phyloP scores from a whole-genome alignment of 2,329 filamentous ascomycete species.

The Alternaria arborescens region DNA sequence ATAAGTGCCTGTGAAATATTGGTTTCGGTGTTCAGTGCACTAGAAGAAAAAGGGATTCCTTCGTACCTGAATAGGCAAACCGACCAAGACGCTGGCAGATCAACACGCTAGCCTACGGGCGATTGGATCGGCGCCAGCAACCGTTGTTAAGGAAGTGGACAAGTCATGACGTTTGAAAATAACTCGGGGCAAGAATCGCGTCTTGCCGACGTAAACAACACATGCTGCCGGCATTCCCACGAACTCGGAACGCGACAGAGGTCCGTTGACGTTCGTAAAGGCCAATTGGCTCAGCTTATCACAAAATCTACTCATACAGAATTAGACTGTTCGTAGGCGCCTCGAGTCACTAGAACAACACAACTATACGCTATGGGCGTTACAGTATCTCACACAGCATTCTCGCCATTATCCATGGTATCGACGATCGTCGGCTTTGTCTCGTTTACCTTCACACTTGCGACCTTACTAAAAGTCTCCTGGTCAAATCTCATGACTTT shows the following conservation, averaged over 20 bases:
- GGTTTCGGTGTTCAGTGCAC: neutral
- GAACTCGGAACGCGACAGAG: neutral
- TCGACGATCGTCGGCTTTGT: constrained; percentile 53
- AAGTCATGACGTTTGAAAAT: constrained; percentile 3
- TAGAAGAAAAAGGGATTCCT: neutral
- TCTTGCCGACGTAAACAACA: neutral
- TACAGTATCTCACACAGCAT: constrained; percentile 30
- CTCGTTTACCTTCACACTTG: constrained; percentile 55
- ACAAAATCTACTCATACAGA: neutral
- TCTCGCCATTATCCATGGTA: constrained; percentile 48
- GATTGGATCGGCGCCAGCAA: constrained; percentile 2
- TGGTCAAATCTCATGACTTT: constrained; percentile 54
- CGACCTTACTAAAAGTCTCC: constrained; percentile 54
- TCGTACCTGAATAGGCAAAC: neutral
- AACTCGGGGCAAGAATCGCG: neutral
- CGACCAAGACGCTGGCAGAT: neutral
- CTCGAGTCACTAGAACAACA: neutral
- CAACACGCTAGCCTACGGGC: neutral
- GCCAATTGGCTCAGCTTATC: neutral
- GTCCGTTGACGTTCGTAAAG: neutral
- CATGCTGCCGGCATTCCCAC: neutral
- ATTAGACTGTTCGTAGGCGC: neutral
- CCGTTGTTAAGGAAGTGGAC: neutral
- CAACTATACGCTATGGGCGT: constrained; percentile 26
- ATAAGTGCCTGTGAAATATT: neutral